Conservation (phyloP, 2,329 filamentous ascomycete genomes). For the Nigrospora sphaerica region DNA sequence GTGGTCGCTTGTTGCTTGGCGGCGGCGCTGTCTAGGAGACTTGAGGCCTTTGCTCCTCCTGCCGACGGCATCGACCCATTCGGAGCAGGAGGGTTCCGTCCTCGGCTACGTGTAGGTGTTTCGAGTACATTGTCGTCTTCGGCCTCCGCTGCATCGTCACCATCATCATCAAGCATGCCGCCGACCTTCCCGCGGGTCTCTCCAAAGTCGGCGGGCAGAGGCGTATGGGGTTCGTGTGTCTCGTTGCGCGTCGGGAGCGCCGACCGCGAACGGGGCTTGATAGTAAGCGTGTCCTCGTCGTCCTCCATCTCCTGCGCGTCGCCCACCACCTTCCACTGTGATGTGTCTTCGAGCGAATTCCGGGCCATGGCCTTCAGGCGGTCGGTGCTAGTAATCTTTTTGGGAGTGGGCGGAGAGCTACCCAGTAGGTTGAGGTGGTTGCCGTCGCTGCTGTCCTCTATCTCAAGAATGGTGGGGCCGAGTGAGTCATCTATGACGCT, state of each 20-base stretch:
- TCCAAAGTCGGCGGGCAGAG: background rate
- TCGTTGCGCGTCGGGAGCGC: no score
- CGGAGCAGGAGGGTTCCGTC: slow-evolving; percentile 18
- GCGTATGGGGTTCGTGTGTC: slow-evolving; percentile 5
- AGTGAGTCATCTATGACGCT: slow-evolving; percentile 12
- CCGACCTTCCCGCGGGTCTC: background rate
- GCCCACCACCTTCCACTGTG: slow-evolving; percentile 42
- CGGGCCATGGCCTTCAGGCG: slow-evolving; percentile 44
- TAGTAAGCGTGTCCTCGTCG: slow-evolving; percentile 22
- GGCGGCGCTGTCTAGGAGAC: slow-evolving; percentile 1
- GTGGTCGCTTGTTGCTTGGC: slow-evolving; percentile 5
- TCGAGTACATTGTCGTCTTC: slow-evolving; percentile 16
- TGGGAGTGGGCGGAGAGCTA: slow-evolving; percentile 31
- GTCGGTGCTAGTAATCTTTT: slow-evolving; percentile 50
- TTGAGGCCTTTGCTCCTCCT: slow-evolving; percentile 2
- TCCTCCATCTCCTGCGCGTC: slow-evolving; percentile 16
- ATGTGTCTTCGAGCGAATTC: slow-evolving; percentile 41
- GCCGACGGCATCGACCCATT: background rate
- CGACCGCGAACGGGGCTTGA: slow-evolving; percentile 3
- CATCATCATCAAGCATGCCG: slow-evolving; percentile 7
- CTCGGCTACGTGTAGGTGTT: slow-evolving; percentile 16
- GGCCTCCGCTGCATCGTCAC: slow-evolving; percentile 7
- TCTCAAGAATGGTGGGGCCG: slow-evolving; percentile 7
- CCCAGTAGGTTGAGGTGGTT: slow-evolving; percentile 22
- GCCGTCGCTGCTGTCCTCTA: slow-evolving; percentile 29